Base-by-base conservation (phyloP, 192 early-diverging fungal genomes). In the Powellomyces hirtus region DNA sequence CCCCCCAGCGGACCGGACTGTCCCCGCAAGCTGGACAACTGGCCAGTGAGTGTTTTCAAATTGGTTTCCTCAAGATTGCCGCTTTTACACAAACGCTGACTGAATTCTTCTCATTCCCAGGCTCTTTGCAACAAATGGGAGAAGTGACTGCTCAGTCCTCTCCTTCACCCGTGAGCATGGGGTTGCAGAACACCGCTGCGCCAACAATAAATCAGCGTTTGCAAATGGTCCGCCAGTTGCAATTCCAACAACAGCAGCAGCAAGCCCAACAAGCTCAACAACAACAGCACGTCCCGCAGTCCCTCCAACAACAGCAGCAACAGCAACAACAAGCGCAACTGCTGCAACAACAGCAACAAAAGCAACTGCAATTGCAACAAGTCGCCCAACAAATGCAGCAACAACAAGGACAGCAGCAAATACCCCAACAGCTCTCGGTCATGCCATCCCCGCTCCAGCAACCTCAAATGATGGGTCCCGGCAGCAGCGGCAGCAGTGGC, bases 201-300 rank as follows among this genome's bases (percentile, higher is more conserved):
- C 26, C 62, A 8, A 64, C n/a, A 26, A 58, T 67, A n/a, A 55
- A 67, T 42, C 52, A 59, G 18, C 65, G 65, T 13, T 29, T 67
- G 22, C 65, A 67, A 10, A 67, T 67, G 65, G 65, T 58, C 1
- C 26, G 31, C 26, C 53, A 56, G 29, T 56, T 7, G 27, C 16
- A 22, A 10, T 24, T 27, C 20, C 52, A 45, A 24, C 65, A 67
- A 58, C 65, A 36, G 20, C 36, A 37, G 52, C 65, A 58, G 36
- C 55, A 55, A 11, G 14, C 18, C 16, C 53, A 38, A 6, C 51
- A 53, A 53, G 36, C 2, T 13, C 34, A 36, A 20, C 59, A 60
- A 37, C 59, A 34, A 38, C 59, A 38, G 36, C 53, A 56, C 24
- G 35, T 37, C 33, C 8, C 16, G 31, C 37, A 38, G 59, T 37